Evolutionary conservation across 2,329 filamentous ascomycete genomes (phyloP), one percentile per base, ranked within the genome.

Genomic region (Mycosphaerella sp.): DNA sequence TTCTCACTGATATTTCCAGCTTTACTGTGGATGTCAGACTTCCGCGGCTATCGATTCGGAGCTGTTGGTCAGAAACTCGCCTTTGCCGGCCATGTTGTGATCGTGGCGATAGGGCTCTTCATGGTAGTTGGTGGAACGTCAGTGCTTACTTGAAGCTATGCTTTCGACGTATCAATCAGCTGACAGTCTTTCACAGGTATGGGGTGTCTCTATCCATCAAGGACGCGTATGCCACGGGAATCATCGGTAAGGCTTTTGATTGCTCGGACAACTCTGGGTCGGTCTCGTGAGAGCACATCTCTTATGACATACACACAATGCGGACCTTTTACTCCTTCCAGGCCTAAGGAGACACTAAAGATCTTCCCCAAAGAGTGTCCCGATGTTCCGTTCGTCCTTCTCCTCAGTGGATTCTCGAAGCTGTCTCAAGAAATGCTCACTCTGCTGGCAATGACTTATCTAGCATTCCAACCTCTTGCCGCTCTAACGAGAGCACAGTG

Each of bases 391-490:
- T 63, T 74, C 10, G 66, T 75, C 64, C 67, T 14, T 59, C 63
- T 14, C 54, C 73, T 2, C 73, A 71, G 0, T 25, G 49, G 18
- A 70, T 70, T 9, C 64, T 70, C 37, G 52, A 64, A 44, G 63
- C 68, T 58, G 67, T 67, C 43, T 67, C 64, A 6, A 63, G 67
- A 76, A 37, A 63, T 57, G 46, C 57, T 16, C 13, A 34, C 0
- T 78, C 77, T 50, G 68, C 70, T 18, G 77, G 77, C 3, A 66
- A 59, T 13, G 59, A 67, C 18, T 61, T 62, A 25, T 76, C 76
- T 0, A 73, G 66, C 40, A 70, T 79, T 8, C 75, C 77, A 0
- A 75, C 80, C 61, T 79, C 77, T 45, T 80, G 78, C 77, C 69
- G 77, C 2, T 77, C 79, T 44, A 76, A 77, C 2, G 78, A 80